Evolutionary conservation across 495 filamentous ascomycete species (phyloP).

Genomic region (Diplogelasinospora grovesii): DNA sequence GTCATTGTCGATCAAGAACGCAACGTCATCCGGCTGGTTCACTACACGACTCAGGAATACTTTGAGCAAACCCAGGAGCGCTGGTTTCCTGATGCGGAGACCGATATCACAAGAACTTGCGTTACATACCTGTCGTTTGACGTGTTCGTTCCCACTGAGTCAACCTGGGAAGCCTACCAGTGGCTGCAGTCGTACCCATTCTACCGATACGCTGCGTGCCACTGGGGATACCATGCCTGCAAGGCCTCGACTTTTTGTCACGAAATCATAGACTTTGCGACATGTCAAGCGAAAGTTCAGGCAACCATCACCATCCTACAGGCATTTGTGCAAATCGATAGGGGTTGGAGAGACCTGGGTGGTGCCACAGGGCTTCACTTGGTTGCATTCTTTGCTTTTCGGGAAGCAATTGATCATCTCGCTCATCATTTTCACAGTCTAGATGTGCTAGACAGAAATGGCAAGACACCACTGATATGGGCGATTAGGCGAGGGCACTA

Average conservation of each 20-base stretch:
- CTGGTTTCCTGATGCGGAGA: slow-evolving; percentile 32
- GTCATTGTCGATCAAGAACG: too few species aligned
- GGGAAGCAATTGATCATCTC: background rate
- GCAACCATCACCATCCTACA: slow-evolving; percentile 15
- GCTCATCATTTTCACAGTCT: background rate
- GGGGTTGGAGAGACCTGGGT: background rate
- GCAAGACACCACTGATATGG: slow-evolving; percentile 13
- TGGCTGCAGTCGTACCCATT: slow-evolving; percentile 27
- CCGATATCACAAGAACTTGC: slow-evolving; percentile 33
- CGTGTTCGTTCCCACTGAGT: slow-evolving; percentile 21
- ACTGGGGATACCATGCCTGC: slow-evolving; percentile 42
- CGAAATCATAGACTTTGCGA: slow-evolving; percentile 13
- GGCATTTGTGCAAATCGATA: slow-evolving; percentile 1
- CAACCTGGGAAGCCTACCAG: slow-evolving; percentile 17
- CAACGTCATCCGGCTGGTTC: too few species aligned
- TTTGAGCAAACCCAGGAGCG: slow-evolving; percentile 30
- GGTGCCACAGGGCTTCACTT: background rate
- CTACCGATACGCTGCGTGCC: slow-evolving; percentile 34
- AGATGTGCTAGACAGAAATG: slow-evolving; percentile 2
- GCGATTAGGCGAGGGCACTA: background rate
- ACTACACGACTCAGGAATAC: too few species aligned
- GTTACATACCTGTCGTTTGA: slow-evolving; percentile 40
- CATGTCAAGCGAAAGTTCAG: slow-evolving; percentile 10
- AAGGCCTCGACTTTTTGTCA: background rate
- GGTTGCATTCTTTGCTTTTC: background rate